Evolutionary conservation across 164 flowering plant species (phyloP).

Genomic region (Nymphaea thermarum): DNA sequence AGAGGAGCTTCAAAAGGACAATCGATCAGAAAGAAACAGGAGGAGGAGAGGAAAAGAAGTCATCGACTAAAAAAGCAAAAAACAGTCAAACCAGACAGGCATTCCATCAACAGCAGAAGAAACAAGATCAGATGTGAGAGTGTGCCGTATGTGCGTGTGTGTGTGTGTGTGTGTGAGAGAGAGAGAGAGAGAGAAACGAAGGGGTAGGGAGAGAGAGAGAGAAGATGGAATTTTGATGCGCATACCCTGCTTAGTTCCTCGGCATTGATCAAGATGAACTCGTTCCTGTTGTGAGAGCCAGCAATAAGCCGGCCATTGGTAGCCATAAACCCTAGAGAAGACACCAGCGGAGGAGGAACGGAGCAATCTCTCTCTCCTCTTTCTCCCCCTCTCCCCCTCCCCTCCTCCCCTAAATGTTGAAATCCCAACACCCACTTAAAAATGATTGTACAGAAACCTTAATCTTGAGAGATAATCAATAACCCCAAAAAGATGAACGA

Average conservation of each 20-base stretch:
- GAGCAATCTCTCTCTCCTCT: neutral
- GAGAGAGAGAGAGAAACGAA: neutral
- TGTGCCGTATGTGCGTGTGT: too few species aligned
- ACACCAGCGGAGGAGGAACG: neutral
- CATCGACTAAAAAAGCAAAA: too few species aligned
- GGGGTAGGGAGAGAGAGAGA: neutral
- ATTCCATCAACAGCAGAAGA: too few species aligned
- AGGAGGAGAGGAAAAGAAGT: neutral
- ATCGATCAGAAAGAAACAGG: neutral
- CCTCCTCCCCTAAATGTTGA: neutral
- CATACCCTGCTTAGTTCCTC: neutral
- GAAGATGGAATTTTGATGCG: neutral
- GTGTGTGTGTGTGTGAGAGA: too few species aligned
- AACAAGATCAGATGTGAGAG: too few species aligned
- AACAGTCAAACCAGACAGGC: too few species aligned
- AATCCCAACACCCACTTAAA: neutral
- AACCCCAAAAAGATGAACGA: neutral
- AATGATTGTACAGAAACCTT: neutral
- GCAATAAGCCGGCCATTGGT: constrained; percentile 3
- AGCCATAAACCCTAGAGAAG: constrained; percentile 1
- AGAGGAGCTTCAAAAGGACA: too few species aligned
- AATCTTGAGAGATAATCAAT: neutral
- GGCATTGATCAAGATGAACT: constrained; percentile 4
- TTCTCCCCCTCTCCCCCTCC: neutral
- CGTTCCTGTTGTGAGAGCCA: constrained; percentile 5